These are phyloP conservation scores for Agapanthus africanus DNA, from an alignment of 106 monocot species.

Conservation along the genomic window DNA sequence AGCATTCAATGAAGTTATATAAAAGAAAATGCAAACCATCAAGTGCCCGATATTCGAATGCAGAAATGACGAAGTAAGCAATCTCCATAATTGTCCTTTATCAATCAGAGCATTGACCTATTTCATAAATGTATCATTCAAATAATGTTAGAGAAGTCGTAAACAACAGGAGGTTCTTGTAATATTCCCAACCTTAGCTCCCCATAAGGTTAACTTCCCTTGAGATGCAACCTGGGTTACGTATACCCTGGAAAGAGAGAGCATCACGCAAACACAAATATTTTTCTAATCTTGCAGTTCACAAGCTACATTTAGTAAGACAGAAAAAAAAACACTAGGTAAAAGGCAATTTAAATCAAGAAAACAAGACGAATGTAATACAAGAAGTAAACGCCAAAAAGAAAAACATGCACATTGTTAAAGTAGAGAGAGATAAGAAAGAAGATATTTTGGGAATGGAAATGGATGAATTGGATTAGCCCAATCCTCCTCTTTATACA, in stretches of 20 bases:
- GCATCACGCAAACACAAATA: not conserved
- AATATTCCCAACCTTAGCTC: constrained; percentile 58
- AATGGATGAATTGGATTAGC: no score
- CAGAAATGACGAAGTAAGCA: constrained; percentile 67
- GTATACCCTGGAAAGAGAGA: constrained; percentile 36
- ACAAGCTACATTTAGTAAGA: no score
- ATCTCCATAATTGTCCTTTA: constrained; percentile 74
- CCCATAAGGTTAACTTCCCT: constrained; percentile 63
- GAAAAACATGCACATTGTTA: not conserved
- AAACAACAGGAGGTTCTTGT: not conserved
- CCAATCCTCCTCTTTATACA: no score
- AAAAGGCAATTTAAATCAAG: not conserved
- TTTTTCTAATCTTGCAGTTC: not conserved
- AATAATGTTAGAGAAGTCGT: no score
- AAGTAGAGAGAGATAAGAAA: no score
- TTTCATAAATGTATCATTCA: not conserved
- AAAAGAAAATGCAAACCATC: constrained; percentile 36
- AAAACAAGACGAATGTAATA: not conserved
- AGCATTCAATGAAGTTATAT: not conserved
- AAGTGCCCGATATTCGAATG: constrained; percentile 76
- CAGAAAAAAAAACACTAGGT: no score
- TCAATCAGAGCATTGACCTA: constrained; percentile 69
- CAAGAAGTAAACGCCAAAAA: not conserved
- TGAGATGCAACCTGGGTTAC: constrained; percentile 52
- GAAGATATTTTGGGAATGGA: no score